phyloP scores from a whole-genome alignment of 208 protist species.

The Leishmania amazonensis region DNA sequence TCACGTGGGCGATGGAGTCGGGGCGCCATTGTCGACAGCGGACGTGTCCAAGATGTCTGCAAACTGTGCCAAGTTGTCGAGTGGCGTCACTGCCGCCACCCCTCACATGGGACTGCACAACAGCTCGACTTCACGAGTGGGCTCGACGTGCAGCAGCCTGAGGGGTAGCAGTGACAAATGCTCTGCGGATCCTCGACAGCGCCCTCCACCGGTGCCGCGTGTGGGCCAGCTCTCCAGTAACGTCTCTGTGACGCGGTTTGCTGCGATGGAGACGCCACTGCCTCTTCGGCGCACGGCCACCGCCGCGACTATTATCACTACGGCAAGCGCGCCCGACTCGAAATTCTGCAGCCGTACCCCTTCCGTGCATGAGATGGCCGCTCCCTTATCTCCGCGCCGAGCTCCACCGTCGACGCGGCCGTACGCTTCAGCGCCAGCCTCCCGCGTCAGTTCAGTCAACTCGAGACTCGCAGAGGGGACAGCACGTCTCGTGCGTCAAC shows the following conservation, averaged over 20 bases:
- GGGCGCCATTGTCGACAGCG: background rate
- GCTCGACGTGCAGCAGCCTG: constrained; percentile 23
- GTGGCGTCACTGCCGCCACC: background rate
- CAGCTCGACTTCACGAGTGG: constrained; percentile 9
- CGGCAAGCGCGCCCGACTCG: constrained; percentile 6
- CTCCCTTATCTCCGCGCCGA: background rate
- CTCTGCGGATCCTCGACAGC: constrained; percentile 10
- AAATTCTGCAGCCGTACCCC: constrained; percentile 10
- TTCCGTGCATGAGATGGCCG: constrained; percentile 9
- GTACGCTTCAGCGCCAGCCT: constrained; percentile 29
- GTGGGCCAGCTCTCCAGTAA: background rate
- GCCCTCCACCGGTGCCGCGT: constrained; percentile 11
- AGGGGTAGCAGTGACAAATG: constrained; percentile 15
- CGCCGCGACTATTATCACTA: background rate
- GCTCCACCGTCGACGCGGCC: constrained; percentile 2
- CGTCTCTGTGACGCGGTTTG: background rate
- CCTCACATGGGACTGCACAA: background rate
- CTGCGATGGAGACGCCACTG: background rate
- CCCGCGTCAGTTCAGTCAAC: constrained; percentile 39
- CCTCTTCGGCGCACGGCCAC: background rate
- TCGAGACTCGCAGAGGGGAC: constrained; percentile 22
- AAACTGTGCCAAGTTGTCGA: background rate
- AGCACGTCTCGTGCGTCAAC: background rate
- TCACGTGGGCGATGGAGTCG: background rate
- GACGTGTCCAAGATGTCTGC: background rate